A percentile compares a stretch with the other conserved stretches of the same genome.
Evolutionary conservation across 164 flowering plant species (phyloP).

Genomic region (Warburgia ugandensis): DNA sequence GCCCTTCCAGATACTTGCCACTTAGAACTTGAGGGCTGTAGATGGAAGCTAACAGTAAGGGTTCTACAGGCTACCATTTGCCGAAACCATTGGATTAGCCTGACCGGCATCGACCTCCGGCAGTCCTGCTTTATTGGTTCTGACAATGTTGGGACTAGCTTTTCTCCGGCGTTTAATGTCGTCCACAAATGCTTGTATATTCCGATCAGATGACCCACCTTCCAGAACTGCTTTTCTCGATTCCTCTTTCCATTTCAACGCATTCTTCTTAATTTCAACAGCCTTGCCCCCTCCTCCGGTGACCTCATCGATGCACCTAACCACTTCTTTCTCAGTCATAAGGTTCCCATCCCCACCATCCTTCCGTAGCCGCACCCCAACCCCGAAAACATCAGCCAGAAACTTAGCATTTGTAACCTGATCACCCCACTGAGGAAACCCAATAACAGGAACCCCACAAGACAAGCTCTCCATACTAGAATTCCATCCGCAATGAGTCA

Average conservation of each 20-base stretch:
- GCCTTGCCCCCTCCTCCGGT: conserved; percentile 49
- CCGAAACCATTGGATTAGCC: too few relatives aligned
- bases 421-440: conserved; percentile 68
- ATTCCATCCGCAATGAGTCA: conserved; percentile 88
- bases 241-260: conserved; percentile 47
- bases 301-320: conserved; percentile 39
- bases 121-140: too few relatives aligned
- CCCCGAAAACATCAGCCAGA: conserved; percentile 44
- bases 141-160: too few relatives aligned
- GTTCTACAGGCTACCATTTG: too few relatives aligned
- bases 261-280: conserved; percentile 46
- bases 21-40: too few relatives aligned
- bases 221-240: conserved; percentile 55
- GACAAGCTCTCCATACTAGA: conserved; percentile 53
- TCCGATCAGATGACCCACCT: conserved; percentile 65
- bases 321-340: conserved; percentile 47
- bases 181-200: conserved; percentile 38
- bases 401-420: conserved; percentile 62
- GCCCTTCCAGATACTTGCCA: too few relatives aligned
- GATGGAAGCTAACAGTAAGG: too few relatives aligned
- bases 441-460: conserved; percentile 49
- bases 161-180: conserved; percentile 6
- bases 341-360: conserved; percentile 22
- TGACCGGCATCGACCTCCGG: too few relatives aligned
- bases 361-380: conserved; percentile 42